Base-by-base conservation (phyloP, 352 stramenopile species). In the Phytophthora tubulina region DNA sequence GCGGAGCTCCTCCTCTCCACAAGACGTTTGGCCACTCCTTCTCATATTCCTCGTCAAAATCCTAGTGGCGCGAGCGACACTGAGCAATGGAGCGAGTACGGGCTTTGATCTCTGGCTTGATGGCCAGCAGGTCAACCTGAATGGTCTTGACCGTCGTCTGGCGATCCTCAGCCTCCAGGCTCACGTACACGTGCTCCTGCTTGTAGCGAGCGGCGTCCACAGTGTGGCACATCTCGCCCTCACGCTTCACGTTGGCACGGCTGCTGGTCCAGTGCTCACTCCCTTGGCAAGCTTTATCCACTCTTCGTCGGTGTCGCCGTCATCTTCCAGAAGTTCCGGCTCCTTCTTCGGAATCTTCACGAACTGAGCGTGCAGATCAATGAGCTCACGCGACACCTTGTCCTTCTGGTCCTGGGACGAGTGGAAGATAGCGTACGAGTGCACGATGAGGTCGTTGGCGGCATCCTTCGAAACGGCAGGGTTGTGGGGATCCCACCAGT, bases 281-380 rank as follows among this genome's bases (percentile, higher is more conserved):
- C 66, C 89, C 79, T 96, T 96, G 27, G 85, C 86, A 15, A 96
- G 71, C 78, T 96, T 94, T 80, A 92, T 96, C 89, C 89, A 96
- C 69, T 96, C 89, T 33, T 94, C 89, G 46, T 96, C 84, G 5
- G 81, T 75, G 60, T 92, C 89, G 10, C 89, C 89, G 81, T 96
- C 89, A 45, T 90, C 85, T 60, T 96, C 89, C 4, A 96, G 74
- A 54, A 94, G 78, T 27, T 68, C 59, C 4, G 89, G 89, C 65
- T 96, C 89, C 72, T 90, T 91, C 60, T 94, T 84, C 61, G 92
- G 85, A 59, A 96, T 91, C 82, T 96, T 93, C 8, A 94, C 74
- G 39, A 95, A 81, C 75, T 93, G 72, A 13, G 77, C 53, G 70
- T 96, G 89, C 31, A 96, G 69, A 6, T 91, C 82, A 21, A 89